These are phyloP conservation scores for Leccinum fallax DNA, from an alignment of 1,284 basidiomycete genomes.

Conservation along the genomic window DNA sequence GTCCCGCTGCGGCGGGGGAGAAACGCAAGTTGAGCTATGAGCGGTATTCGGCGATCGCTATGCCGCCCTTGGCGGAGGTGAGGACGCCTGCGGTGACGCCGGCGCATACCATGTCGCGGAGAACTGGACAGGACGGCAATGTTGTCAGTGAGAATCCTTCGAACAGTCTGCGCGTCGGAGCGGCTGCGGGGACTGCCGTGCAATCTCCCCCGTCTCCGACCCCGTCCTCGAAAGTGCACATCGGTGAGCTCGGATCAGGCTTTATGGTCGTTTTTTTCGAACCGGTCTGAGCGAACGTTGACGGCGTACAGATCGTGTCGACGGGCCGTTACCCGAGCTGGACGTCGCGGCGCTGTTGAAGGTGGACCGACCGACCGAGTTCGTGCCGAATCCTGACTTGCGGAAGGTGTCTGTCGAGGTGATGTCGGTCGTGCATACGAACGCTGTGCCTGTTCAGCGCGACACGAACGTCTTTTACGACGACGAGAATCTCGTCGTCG, in stretches of 20 bases:
- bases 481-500: slow-evolving; percentile 62
- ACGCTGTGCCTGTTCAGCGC: slow-evolving; percentile 44
- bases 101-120: slow-evolving; percentile 50
- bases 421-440: slow-evolving; percentile 54
- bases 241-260: slow-evolving; percentile 29
- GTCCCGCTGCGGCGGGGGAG: slow-evolving; percentile 38
- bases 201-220: neutral
- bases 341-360: slow-evolving; percentile 51
- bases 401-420: slow-evolving; percentile 72
- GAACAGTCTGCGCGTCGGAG: slow-evolving; percentile 6
- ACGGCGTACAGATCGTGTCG: slow-evolving; percentile 39
- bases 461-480: slow-evolving; percentile 68
- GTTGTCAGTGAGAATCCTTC: slow-evolving; percentile 13
- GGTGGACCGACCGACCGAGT: slow-evolving; percentile 21
- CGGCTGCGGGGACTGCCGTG: neutral
- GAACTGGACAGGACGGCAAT: slow-evolving; percentile 19
- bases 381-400: slow-evolving; percentile 41
- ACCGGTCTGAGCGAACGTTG: neutral
- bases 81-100: slow-evolving; percentile 62
- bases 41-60: slow-evolving; percentile 57
- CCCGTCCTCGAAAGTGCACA: slow-evolving; percentile 25
- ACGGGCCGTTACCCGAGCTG: slow-evolving; percentile 51
- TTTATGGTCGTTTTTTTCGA: neutral
- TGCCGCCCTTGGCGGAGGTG: slow-evolving; percentile 71
- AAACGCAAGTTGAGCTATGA: slow-evolving; percentile 68